A percentile compares a stretch with the other conserved stretches of the same genome.
These are phyloP conservation scores for Dichomitus squalens DNA, from an alignment of 1,284 basidiomycete species.

Conservation along the genomic window DNA sequence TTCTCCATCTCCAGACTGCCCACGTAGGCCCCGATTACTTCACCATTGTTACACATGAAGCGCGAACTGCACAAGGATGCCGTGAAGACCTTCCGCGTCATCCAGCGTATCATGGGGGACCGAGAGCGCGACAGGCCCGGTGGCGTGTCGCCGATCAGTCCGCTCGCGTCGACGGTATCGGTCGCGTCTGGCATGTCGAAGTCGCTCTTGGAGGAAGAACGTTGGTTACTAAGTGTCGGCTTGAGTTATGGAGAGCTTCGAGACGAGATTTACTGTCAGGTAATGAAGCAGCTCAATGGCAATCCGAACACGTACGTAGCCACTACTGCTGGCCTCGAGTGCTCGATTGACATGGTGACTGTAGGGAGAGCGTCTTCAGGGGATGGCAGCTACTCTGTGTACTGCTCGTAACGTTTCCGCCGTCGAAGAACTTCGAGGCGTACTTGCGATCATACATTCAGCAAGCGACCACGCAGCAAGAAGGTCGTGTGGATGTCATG, in stretches of 20 bases:
- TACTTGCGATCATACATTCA: slow-evolving; percentile 81
- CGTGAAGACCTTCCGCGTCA: slow-evolving; percentile 82
- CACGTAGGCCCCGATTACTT: slow-evolving; percentile 58
- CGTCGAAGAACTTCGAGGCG: slow-evolving; percentile 87
- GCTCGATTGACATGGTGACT: neutral
- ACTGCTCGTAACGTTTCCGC: slow-evolving; percentile 84
- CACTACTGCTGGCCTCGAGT: neutral
- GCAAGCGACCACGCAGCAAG: slow-evolving; percentile 62
- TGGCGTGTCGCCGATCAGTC: slow-evolving; percentile 36
- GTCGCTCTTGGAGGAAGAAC: slow-evolving; percentile 66
- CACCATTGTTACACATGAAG: slow-evolving; percentile 70
- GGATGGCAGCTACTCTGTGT: slow-evolving; percentile 94
- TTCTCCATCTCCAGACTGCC: slow-evolving; percentile 2
- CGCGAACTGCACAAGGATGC: slow-evolving; percentile 74
- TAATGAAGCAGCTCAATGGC: slow-evolving; percentile 86
- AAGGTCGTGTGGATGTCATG: slow-evolving; percentile 84
- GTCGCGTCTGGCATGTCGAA: slow-evolving; percentile 35
- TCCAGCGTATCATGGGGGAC: slow-evolving; percentile 92
- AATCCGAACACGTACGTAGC: slow-evolving; percentile 75
- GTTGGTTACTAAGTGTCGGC: slow-evolving; percentile 83
- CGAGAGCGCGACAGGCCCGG: slow-evolving; percentile 64
- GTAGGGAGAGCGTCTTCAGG: slow-evolving; percentile 80
- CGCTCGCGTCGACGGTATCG: slow-evolving; percentile 57
- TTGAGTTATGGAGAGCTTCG: slow-evolving; percentile 79
- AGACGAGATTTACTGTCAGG: slow-evolving; percentile 91